A percentile compares a stretch with the other conserved stretches of the same genome.
phyloP scores from a whole-genome alignment of 306 rosid species.

The Mimosa pudica region DNA sequence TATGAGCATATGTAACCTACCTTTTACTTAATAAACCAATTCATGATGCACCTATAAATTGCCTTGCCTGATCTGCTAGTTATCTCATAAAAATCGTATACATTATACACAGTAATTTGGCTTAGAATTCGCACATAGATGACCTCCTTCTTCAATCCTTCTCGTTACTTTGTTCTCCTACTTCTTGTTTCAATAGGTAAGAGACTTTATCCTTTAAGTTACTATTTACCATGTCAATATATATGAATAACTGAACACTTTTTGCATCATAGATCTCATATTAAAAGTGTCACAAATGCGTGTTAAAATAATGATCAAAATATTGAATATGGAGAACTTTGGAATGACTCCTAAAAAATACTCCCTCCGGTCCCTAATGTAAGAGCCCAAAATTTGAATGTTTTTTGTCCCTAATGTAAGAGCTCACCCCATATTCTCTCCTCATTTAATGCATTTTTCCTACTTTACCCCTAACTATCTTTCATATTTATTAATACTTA shows the following conservation, averaged over 20 bases:
- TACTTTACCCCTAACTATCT: too few species aligned
- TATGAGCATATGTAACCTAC: background rate
- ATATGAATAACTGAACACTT: background rate
- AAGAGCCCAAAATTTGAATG: too few species aligned
- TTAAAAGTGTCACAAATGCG: too few species aligned
- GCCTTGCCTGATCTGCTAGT: background rate
- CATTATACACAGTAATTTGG: background rate
- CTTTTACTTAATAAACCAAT: background rate
- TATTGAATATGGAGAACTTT: too few species aligned
- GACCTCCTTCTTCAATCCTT: background rate
- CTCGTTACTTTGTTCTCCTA: background rate
- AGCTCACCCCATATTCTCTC: too few species aligned
- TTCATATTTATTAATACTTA: too few species aligned
- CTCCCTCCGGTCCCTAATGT: too few species aligned
- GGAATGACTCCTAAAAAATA: too few species aligned
- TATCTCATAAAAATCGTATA: background rate
- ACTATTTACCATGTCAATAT: background rate
- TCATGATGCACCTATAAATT: background rate
- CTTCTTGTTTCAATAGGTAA: background rate
- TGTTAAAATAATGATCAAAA: too few species aligned
- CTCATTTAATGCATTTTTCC: too few species aligned
- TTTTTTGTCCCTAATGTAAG: too few species aligned
- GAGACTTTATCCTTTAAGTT: background rate
- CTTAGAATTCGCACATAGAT: background rate
- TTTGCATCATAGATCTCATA: background rate